Evolutionary conservation across 2,329 filamentous ascomycete genomes (phyloP).

Genomic region (Colletotrichum sp.): DNA sequence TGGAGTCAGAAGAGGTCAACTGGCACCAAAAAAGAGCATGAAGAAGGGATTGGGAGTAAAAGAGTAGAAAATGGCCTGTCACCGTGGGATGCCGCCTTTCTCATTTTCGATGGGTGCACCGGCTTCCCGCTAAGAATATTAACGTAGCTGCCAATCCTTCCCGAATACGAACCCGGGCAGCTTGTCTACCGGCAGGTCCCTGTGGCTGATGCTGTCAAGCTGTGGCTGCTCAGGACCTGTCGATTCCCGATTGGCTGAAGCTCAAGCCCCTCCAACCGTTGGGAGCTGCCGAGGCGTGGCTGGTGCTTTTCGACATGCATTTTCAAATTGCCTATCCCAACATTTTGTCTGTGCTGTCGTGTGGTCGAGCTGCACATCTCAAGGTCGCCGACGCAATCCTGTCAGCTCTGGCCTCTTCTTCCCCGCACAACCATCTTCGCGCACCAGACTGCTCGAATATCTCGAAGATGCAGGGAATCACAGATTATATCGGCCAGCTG

Average conservation of each 20-base stretch:
- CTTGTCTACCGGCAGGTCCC: background rate
- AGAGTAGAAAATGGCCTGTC: background rate
- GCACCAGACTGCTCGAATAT: background rate
- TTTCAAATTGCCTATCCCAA: slow-evolving; percentile 16
- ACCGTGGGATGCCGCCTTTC: background rate
- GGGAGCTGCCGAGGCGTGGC: slow-evolving; percentile 16
- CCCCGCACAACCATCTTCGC: background rate
- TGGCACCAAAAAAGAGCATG: background rate
- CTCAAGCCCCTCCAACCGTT: background rate
- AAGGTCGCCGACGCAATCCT: background rate
- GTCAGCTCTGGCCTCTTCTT: background rate
- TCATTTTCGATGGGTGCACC: background rate
- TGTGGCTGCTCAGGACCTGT: background rate
- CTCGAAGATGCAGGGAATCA: slow-evolving; percentile 23
- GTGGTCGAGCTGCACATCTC: background rate
- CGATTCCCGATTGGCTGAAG: background rate
- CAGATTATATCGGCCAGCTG: slow-evolving; percentile 39
- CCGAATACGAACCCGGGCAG: background rate
- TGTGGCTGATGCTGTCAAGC: background rate
- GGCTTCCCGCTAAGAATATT: background rate
- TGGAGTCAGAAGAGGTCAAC: background rate
- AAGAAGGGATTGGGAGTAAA: background rate
- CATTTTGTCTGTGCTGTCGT: slow-evolving; percentile 15
- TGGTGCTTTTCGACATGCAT: background rate
- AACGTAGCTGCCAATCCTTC: background rate